Evolutionary conservation across 805 yeast genomes (phyloP), one percentile per base, ranked within the genome.

Genomic region (Candida rishiriensis): DNA sequence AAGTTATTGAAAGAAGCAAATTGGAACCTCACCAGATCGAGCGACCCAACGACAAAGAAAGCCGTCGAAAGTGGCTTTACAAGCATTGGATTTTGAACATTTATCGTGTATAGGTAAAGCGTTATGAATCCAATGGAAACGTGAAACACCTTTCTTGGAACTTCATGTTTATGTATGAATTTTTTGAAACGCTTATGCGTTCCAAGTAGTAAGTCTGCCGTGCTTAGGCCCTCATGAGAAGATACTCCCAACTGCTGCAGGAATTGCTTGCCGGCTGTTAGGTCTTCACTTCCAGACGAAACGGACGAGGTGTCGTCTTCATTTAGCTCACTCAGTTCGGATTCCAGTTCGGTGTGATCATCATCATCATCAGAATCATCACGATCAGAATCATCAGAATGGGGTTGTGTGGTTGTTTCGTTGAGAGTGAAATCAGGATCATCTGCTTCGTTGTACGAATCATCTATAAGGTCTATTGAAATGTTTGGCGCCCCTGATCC

Each of bases 71-170:
- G 71, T 0, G 85, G 85, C 16, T 73, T 65, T 10, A 83, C 76
- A n/a, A 90, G 76, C 48, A 77, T 73, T 6, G 63, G 59, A 15
- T 76, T 75, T 47, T 76, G 73, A 10, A 73, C 68, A 10, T 90
- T 89, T 35, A 65, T 59, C 0, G 85, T 73, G 62, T 89, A 91
- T 30, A 88, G 66, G 55, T 75, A 83, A 34, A 93, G 64, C 2
- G 97, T 83, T 36, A 90, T 54, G 50, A 89, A 75, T 0, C 97
- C 99, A 39, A 90, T 88, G 1, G 93, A 84, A 9, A 91, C 85
- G 63, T 93, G 99, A 47, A 93, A 79, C 3, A 77, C 67, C 63
- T 93, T 93, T 57, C 99, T 77, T 4, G 96, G 95, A 14, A 93
- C 70, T 65, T 93, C 99, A 59, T 93, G 89, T 57, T 85, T 85